These are phyloP conservation scores for Amyloporia xantha DNA, from an alignment of 768 basidiomycete genomes.

Conservation along the genomic window DNA sequence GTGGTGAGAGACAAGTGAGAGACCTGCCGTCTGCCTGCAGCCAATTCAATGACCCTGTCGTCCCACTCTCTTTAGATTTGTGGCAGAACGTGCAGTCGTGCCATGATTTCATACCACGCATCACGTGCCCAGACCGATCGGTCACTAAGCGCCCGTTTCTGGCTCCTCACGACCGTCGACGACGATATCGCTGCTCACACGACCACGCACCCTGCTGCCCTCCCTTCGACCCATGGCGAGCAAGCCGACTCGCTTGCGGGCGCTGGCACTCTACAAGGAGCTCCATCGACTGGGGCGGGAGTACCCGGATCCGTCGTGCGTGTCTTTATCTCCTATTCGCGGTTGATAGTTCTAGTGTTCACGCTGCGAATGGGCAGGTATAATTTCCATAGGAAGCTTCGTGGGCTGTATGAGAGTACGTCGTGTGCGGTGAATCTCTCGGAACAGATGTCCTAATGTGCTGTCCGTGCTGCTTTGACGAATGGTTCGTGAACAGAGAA, in stretches of 20 bases:
- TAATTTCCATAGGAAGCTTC: constrained; percentile 67
- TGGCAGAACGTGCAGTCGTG: too few species aligned
- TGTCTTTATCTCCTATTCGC: constrained; percentile 10
- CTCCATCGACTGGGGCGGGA: constrained; percentile 74
- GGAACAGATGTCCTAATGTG: not conserved
- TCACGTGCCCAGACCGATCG: not conserved
- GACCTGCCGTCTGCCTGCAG: too few species aligned
- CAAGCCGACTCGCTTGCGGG: constrained; percentile 51
- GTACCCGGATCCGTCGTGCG: constrained; percentile 76
- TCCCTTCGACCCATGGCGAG: constrained; percentile 33
- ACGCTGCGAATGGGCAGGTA: constrained; percentile 41
- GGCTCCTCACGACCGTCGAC: not conserved
- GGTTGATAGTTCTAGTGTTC: constrained; percentile 2
- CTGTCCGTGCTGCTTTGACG: too few species aligned
- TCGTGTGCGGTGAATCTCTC: not conserved
- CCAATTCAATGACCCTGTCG: too few species aligned
- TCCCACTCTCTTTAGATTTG: too few species aligned
- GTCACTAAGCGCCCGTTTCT: not conserved
- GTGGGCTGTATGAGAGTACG: constrained; percentile 70
- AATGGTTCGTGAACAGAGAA: constrained; percentile 57
- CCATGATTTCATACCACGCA: not conserved
- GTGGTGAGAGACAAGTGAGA: too few species aligned
- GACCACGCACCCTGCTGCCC: not conserved
- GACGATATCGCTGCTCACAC: not conserved
- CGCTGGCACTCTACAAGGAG: constrained; percentile 74